Evolutionary conservation across 306 rosid species (phyloP).

Genomic region (Begonia fuchsioides): DNA sequence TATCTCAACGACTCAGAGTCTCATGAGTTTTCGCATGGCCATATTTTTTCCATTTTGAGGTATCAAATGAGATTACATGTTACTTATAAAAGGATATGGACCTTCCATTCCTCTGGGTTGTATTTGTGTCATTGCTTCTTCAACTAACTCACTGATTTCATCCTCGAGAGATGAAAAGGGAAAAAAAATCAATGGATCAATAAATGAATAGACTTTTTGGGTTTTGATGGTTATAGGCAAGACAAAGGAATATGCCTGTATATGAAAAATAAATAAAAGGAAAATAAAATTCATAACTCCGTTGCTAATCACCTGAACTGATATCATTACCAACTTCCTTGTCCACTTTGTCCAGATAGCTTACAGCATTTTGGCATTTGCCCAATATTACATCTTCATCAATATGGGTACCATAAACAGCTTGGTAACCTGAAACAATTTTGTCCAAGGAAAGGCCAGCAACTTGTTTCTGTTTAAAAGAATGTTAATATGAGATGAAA

Average conservation of each 20-base stretch:
- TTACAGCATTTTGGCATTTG: slow-evolving; percentile 70
- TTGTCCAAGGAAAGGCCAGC: slow-evolving; percentile 69
- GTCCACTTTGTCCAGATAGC: slow-evolving; percentile 68
- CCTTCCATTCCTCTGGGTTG: no score
- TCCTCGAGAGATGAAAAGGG: no score
- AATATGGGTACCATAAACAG: slow-evolving; percentile 47
- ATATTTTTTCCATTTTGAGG: no score
- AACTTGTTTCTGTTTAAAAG: slow-evolving; percentile 40
- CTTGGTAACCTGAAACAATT: slow-evolving; percentile 60
- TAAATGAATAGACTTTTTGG: no score
- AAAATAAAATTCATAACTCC: not conserved
- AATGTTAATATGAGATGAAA: slow-evolving; percentile 6
- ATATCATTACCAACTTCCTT: slow-evolving; percentile 53
- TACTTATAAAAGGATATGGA: no score
- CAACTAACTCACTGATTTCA: no score
- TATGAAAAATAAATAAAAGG: not conserved
- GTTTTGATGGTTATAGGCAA: no score
- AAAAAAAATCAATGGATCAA: no score
- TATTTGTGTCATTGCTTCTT: no score
- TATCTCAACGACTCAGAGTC: no score
- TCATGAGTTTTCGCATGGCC: no score
- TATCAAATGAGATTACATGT: no score
- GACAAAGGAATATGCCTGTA: not conserved
- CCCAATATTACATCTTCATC: slow-evolving; percentile 69
- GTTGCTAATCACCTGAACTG: slow-evolving; percentile 40